phyloP scores from a whole-genome alignment of 2,329 filamentous ascomycete species.

The Hypomyces rosellus region DNA sequence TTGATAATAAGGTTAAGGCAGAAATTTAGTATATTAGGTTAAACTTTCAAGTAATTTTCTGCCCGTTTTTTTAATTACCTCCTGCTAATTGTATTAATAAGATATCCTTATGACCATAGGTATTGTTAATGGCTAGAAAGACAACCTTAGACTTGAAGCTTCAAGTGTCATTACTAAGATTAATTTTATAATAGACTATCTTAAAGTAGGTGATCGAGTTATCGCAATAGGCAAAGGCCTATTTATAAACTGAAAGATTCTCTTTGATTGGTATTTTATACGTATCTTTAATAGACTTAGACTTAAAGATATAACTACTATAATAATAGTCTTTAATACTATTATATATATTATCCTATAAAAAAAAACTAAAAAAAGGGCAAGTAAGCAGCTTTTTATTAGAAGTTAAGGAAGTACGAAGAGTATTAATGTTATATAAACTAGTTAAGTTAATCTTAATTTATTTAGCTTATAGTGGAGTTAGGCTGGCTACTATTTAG shows the following conservation, averaged over 20 bases:
- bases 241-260: not conserved
- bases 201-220: not conserved
- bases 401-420: too few relatives aligned
- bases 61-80: too few relatives aligned
- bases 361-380: not conserved
- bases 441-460: conserved; percentile 7
- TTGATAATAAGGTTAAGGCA: conserved; percentile 28
- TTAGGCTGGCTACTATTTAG: conserved; percentile 1
- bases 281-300: not conserved
- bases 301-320: not conserved
- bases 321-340: not conserved
- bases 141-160: not conserved
- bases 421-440: conserved; percentile 14
- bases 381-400: not conserved
- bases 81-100: too few relatives aligned
- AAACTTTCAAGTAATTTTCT: conserved; percentile 9
- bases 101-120: too few relatives aligned
- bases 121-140: too few relatives aligned
- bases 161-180: not conserved
- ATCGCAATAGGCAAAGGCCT: not conserved
- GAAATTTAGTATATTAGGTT: conserved; percentile 15
- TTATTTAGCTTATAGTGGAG: conserved; percentile 5
- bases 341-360: not conserved
- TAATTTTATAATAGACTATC: not conserved
- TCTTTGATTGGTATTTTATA: not conserved